phyloP scores from a whole-genome alignment of 208 protist species.

The Trypanosoma melophagium region DNA sequence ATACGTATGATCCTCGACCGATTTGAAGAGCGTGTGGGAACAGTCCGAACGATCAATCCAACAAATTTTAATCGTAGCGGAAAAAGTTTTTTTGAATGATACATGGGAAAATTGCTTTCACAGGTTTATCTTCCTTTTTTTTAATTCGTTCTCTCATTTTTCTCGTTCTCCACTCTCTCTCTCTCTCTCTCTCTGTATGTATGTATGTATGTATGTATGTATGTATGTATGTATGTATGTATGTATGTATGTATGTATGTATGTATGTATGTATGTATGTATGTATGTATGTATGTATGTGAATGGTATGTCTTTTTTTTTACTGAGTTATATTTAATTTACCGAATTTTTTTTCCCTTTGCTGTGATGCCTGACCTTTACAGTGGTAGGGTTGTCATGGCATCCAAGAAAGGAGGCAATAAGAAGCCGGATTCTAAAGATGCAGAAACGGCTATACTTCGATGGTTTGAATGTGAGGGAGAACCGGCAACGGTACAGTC shows the following conservation, averaged over 20 bases:
- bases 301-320: too few species aligned
- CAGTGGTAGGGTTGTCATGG: slow-evolving; percentile 6
- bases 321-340: too few species aligned
- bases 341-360: not conserved
- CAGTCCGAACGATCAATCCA: slow-evolving; percentile 75
- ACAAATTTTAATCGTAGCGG: slow-evolving; percentile 49
- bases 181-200: too few species aligned
- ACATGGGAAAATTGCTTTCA: not conserved
- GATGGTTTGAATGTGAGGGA: slow-evolving; percentile 86
- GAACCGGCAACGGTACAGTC: slow-evolving; percentile 79
- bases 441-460: slow-evolving; percentile 46
- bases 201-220: too few species aligned
- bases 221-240: too few species aligned
- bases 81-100: slow-evolving; percentile 59
- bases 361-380: not conserved
- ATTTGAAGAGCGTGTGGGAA: slow-evolving; percentile 44
- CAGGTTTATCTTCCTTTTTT: not conserved
- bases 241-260: too few species aligned
- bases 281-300: not conserved
- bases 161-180: slow-evolving; percentile 1
- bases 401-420: slow-evolving; percentile 16
- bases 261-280: not conserved
- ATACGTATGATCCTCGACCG: slow-evolving; percentile 56
- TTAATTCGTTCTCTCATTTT: not conserved
- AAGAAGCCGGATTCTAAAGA: slow-evolving; percentile 57